These are phyloP conservation scores for Eimeria necatrix DNA, from an alignment of 169 alveolate species.

Conservation along the genomic window DNA sequence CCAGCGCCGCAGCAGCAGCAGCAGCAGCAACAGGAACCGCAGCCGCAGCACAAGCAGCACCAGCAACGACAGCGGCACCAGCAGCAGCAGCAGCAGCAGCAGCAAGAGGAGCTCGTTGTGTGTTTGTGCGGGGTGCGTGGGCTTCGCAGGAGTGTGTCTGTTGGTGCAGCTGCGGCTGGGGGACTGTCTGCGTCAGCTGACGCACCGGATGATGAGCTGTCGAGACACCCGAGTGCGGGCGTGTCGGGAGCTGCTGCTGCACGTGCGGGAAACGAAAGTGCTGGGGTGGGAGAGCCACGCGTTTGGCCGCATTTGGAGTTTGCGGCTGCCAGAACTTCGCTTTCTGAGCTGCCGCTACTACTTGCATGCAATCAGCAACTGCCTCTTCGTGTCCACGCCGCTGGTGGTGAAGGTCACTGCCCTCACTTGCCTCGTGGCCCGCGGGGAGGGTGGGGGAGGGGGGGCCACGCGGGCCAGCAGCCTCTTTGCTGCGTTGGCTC, in stretches of 20 bases:
- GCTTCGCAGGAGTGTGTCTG: slow-evolving; percentile 33
- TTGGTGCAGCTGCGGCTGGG: slow-evolving; percentile 47
- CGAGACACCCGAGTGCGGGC: slow-evolving; percentile 76
- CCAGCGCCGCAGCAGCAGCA: background rate
- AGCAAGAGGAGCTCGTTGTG: background rate
- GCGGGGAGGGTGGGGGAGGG: slow-evolving; percentile 6
- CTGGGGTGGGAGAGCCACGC: slow-evolving; percentile 50
- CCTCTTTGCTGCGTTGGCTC: slow-evolving; percentile 56
- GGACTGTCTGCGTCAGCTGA: slow-evolving; percentile 46
- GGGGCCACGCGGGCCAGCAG: background rate
- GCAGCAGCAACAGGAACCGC: background rate
- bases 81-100: slow-evolving; percentile 33
- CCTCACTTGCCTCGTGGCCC: slow-evolving; percentile 26
- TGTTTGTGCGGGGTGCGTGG: background rate
- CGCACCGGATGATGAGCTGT: slow-evolving; percentile 67
- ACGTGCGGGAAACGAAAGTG: slow-evolving; percentile 62
- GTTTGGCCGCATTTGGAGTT: background rate
- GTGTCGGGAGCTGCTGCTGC: slow-evolving; percentile 68
- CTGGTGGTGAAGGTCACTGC: slow-evolving; percentile 56
- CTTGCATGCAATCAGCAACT: slow-evolving; percentile 63
- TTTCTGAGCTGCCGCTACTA: slow-evolving; percentile 11
- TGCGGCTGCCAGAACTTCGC: slow-evolving; percentile 20
- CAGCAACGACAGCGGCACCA: background rate
- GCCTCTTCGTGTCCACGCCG: slow-evolving; percentile 52
- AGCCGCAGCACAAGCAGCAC: background rate